Base-by-base conservation (phyloP, 2,329 filamentous ascomycete genomes). In the Trichophyton equinum region DNA sequence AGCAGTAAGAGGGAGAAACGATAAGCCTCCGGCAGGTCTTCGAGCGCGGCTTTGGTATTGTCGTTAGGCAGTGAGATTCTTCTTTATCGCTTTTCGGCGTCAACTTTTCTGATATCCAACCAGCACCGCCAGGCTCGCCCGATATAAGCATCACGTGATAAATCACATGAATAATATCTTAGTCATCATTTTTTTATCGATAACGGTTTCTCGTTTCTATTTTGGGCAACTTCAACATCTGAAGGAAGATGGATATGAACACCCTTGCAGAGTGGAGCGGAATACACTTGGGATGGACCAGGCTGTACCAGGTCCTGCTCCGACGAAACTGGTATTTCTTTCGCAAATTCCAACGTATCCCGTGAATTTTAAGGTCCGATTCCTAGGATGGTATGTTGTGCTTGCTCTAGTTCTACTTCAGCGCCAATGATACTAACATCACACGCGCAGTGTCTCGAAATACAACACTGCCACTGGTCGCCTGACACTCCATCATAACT, bases 341-440 rank as follows among this genome's bases (percentile, higher is more conserved):
- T 83, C 82, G 13, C 77, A 81, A 61, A 75, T 91, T 13, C 76
- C 80, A 2, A 69, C 70, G 58, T 76, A 77, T 57, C 69, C 76
- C n/a, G 65, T 76, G 13, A 82, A 82, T 46, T 82, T 84, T n/a
- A 97, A 97, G 76, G 86, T 96, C 63, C 86, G 92, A 63, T 95
- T 97, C 73, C 75, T 97, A 58, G 91, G 90, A 73, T 96, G 91
- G 92, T 96, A 80, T 76, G 84, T 75, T 38, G 27, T 13, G 5
- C 13, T 18, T 20, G 42, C 11, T 8, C 33, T 15, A 33, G 27
- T 36, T n/a, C 15, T 55, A 36, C 27, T 22, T 15, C 8, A 15
- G 27, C 9, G 15, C 20, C 22, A 51, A 9, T 36, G 33, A 38
- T 55, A 38, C 18, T 55, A 38, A 55, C 27, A 36, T 33, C 51